phyloP scores from a whole-genome alignment of 2,329 filamentous ascomycete species.

The Curvularia sp. region DNA sequence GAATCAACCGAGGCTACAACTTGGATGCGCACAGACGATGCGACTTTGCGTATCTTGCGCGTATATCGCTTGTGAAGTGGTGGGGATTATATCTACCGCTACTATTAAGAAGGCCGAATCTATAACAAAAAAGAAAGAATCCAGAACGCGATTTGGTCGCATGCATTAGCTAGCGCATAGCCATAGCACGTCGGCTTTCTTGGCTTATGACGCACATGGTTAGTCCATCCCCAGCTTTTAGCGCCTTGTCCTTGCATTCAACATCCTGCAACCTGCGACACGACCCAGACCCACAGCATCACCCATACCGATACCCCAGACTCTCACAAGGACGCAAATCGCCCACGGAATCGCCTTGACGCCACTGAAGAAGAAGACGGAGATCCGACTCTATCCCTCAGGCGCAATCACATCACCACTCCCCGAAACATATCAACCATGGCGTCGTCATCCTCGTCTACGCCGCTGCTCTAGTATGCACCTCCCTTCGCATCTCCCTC shows the following conservation, averaged over 20 bases:
- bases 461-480: slow-evolving; percentile 51
- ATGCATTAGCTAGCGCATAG: slow-evolving; percentile 18
- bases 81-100: no score
- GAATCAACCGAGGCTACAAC: not conserved
- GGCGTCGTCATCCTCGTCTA: slow-evolving; percentile 50
- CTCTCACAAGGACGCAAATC: slow-evolving; percentile 17
- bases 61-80: no score
- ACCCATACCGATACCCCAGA: slow-evolving; percentile 9
- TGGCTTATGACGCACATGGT: slow-evolving; percentile 36
- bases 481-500: not conserved
- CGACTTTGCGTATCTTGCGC: no score
- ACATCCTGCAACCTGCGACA: not conserved
- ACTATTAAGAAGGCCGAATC: no score
- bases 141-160: slow-evolving; percentile 7
- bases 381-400: not conserved
- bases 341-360: slow-evolving; percentile 8
- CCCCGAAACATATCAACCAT: slow-evolving; percentile 31
- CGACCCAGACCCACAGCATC: slow-evolving; percentile 3
- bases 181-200: not conserved
- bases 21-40: not conserved
- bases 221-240: slow-evolving; percentile 34
- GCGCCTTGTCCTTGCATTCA: slow-evolving; percentile 12
- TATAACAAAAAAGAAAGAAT: not conserved
- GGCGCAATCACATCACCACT: slow-evolving; percentile 1
- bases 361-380: not conserved